A percentile compares a stretch with the other conserved stretches of the same genome.
phyloP scores from a whole-genome alignment of 805 yeast species.

The Lipomyces spencermartinsiae region DNA sequence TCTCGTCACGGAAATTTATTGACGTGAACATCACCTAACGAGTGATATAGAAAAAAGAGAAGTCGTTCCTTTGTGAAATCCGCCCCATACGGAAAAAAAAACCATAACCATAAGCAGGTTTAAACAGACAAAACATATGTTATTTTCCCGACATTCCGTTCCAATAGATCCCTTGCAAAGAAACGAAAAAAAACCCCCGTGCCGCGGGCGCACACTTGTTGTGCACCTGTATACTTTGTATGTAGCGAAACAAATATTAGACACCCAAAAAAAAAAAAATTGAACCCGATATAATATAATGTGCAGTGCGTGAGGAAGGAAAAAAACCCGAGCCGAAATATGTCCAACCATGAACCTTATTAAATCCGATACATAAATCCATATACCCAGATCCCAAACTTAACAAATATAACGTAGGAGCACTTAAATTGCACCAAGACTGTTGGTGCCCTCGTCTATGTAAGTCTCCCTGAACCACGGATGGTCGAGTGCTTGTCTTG shows the following conservation, averaged over 20 bases:
- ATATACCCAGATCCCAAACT: neutral
- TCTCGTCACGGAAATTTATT: neutral
- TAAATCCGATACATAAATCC: neutral
- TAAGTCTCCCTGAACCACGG: conserved; percentile 66
- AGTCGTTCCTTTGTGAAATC: neutral
- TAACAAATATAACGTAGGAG: neutral
- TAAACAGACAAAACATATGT: neutral
- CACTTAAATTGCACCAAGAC: conserved; percentile 8
- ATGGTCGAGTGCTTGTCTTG: conserved; percentile 76
- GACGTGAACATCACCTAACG: neutral
- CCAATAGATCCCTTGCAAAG: neutral
- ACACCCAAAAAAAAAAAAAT: neutral
- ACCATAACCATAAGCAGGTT: neutral
- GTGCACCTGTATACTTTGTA: conserved; percentile 1
- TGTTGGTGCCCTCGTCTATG: conserved; percentile 24
- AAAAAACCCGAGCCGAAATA: neutral
- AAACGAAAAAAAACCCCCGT: neutral
- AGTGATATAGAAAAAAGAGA: neutral
- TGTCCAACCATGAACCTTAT: neutral
- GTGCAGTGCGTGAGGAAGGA: neutral
- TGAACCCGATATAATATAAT: neutral
- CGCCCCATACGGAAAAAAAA: neutral
- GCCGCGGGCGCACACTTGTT: too few relatives aligned
- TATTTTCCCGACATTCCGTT: neutral
- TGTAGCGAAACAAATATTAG: neutral